Base-by-base conservation (phyloP, 2,329 filamentous ascomycete genomes). In the Fusarium gaditjirri region DNA sequence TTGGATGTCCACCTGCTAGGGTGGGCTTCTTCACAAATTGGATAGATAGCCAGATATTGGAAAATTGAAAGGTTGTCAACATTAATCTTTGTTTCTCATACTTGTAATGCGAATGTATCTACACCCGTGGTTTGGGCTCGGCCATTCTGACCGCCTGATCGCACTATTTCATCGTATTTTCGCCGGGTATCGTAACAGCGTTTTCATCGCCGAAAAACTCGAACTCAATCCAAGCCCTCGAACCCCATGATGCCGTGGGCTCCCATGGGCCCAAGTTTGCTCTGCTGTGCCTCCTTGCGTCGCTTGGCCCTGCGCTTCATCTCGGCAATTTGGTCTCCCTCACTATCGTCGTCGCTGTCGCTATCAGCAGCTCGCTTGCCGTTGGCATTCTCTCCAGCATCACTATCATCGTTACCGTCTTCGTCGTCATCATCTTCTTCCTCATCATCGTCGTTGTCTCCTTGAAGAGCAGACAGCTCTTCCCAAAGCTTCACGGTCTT, bases 401-500 rank as follows among this genome's bases (percentile, higher is more conserved):
- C 84, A 31, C 83, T 77, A 14, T 82, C 85, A 2, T 85, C 84
- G n/a, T 84, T 83, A 1, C 85, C 84, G 1, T 82, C 86, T 3
- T 86, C 86, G 0, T 88, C 87, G 1, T 86, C 86, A 3, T 75
- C 27, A 8, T 36, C 43, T 29, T 80, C 77, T 6, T 76, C 75
- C 1, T 85, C 86, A 3, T 75, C 75, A 2, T 27, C 41, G 27
- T 80, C 76, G 6, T 75, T 75, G 35, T 79, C 76, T 4, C 83
- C 85, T 27, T 87, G 86, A 6, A 86, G 80, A 63, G 84, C 85
- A n/a, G 88, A 84, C 67, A 91, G 88, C 78, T 96, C 90, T 92
- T 96, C 90, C 96, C 96, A 99, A 4, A 98, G 91, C 81, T 98
- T 98, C 71, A 99, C 89, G 1, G 91, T 90, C 75, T 88, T 89